phyloP scores from a whole-genome alignment of 139 green algal species.

The Chlamydomonas eustigma region DNA sequence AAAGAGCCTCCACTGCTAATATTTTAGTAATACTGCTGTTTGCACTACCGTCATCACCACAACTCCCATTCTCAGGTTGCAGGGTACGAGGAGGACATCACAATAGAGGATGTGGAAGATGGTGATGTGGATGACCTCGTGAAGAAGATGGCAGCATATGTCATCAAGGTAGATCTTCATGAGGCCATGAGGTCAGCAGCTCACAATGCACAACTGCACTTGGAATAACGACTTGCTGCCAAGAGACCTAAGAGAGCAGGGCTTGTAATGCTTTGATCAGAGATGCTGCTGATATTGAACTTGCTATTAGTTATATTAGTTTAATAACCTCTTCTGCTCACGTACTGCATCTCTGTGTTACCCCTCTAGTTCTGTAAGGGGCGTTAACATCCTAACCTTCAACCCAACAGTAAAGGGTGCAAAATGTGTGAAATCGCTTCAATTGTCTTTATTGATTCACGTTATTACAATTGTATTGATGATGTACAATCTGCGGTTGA shows the following conservation, averaged over 20 bases:
- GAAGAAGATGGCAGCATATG: not conserved
- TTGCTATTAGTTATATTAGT: no score
- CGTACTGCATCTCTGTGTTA: not conserved
- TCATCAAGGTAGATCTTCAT: conserved; percentile 2
- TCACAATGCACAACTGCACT: no score
- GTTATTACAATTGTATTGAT: not conserved
- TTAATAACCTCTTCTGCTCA: no score
- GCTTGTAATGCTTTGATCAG: not conserved
- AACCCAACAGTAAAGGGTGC: not conserved
- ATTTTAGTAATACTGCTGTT: not conserved
- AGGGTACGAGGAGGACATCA: conserved; percentile 12
- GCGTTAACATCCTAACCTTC: not conserved
- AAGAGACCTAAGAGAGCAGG: not conserved
- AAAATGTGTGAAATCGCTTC: not conserved
- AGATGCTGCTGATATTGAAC: no score
- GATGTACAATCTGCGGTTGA: no score
- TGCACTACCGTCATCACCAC: not conserved
- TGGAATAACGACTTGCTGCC: no score
- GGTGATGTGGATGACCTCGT: conserved; percentile 17
- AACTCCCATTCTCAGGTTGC: not conserved
- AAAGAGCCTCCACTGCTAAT: not conserved
- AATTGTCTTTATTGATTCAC: not conserved
- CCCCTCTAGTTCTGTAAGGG: no score
- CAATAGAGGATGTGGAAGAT: conserved; percentile 21
- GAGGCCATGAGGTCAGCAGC: no score